Conservation (phyloP, 2,329 filamentous ascomycete genomes). For the Lecanicillium sp. region DNA sequence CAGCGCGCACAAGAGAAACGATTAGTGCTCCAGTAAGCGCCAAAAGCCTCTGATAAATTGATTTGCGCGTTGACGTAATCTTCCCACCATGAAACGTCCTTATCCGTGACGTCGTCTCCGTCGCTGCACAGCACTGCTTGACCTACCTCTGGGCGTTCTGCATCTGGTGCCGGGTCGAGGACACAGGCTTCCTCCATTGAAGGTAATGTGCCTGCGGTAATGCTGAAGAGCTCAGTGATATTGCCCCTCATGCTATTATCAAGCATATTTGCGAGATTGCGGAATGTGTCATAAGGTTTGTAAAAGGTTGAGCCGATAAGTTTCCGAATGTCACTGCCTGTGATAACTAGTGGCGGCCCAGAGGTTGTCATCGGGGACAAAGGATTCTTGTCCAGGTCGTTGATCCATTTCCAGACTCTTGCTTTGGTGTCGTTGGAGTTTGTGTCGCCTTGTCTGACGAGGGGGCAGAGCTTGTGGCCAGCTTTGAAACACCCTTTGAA, state of each 20-base stretch:
- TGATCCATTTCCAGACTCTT: too few relatives aligned
- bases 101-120: constrained; percentile 16
- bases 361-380: constrained; percentile 12
- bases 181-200: too few relatives aligned
- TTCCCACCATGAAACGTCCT: constrained; percentile 17
- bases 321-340: constrained; percentile 20
- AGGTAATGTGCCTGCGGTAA: constrained; percentile 11
- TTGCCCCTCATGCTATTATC: constrained; percentile 12
- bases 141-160: neutral
- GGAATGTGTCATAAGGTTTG: neutral
- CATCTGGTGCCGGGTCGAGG: too few relatives aligned
- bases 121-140: constrained; percentile 26
- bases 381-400: constrained; percentile 18
- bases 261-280: constrained; percentile 12
- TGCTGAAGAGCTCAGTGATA: constrained; percentile 6
- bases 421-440: too few relatives aligned
- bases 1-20: constrained; percentile 31
- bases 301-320: constrained; percentile 22
- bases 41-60: constrained; percentile 21
- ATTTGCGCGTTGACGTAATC: constrained; percentile 19
- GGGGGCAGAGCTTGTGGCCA: too few relatives aligned
- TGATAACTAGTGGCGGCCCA: constrained; percentile 20
- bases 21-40: constrained; percentile 22
- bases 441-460: too few relatives aligned
- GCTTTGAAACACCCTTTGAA: too few relatives aligned